Percentiles rank a stretch among this genome's conserved stretches.
phyloP scores from a whole-genome alignment of 2,329 filamentous ascomycete species.

The Alternaria conjuncta region DNA sequence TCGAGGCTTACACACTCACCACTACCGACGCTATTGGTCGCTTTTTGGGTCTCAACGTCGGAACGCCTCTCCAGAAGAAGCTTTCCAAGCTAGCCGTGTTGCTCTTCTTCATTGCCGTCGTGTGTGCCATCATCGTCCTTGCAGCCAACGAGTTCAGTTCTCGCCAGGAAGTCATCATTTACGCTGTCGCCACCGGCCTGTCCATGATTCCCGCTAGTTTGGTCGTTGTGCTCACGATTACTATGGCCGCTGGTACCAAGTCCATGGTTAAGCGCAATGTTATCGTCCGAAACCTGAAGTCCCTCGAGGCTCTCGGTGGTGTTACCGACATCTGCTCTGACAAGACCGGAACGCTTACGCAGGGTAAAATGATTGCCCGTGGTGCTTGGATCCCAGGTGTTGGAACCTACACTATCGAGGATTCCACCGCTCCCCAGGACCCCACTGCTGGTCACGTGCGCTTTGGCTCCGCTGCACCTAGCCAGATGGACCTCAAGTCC shows the following conservation, averaged over 20 bases:
- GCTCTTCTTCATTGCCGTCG: conserved; percentile 46
- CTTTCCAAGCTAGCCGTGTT: conserved; percentile 43
- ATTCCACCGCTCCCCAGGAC: conserved; percentile 43
- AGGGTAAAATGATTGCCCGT: conserved; percentile 48
- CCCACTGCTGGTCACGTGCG: conserved; percentile 42
- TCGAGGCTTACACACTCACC: conserved; percentile 62
- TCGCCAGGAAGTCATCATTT: conserved; percentile 49
- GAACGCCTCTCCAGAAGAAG: conserved; percentile 49
- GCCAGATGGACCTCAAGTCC: conserved; percentile 34
- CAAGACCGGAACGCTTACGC: conserved; percentile 55
- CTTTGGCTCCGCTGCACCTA: conserved; percentile 32
- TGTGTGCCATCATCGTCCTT: conserved; percentile 51
- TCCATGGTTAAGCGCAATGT: conserved; percentile 46
- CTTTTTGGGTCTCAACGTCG: conserved; percentile 51
- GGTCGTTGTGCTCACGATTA: conserved; percentile 49
- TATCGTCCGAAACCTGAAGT: conserved; percentile 45
- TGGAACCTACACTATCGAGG: conserved; percentile 47
- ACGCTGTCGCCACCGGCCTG: conserved; percentile 48
- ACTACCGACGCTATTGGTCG: conserved; percentile 47
- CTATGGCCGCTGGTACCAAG: conserved; percentile 49
- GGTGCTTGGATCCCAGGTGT: conserved; percentile 48
- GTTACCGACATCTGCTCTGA: conserved; percentile 59
- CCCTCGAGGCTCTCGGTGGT: conserved; percentile 45
- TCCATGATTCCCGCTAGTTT: conserved; percentile 49
- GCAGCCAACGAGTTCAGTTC: conserved; percentile 48